Conservation (phyloP, 2,329 filamentous ascomycete genomes). For the Colletotrichum endophyticum region DNA sequence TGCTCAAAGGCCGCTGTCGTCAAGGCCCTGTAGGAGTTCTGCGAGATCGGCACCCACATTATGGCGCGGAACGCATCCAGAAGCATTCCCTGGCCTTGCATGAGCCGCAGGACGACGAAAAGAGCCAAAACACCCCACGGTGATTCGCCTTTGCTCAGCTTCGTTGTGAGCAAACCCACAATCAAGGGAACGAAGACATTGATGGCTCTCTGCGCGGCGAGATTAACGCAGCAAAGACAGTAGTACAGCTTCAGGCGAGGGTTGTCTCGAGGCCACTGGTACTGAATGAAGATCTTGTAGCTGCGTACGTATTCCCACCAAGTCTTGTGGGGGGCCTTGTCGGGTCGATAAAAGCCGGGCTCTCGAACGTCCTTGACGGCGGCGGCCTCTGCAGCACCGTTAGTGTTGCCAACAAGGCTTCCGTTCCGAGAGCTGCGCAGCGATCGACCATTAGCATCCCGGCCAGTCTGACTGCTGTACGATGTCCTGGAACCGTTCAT, state of each 20-base stretch:
- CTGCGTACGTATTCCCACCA: conserved; percentile 97
- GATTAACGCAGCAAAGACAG: conserved; percentile 79
- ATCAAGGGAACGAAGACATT: conserved; percentile 87
- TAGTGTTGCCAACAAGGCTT: conserved; percentile 32
- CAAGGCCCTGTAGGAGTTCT: conserved; percentile 94
- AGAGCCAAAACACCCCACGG: conserved; percentile 72
- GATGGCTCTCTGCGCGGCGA: conserved; percentile 80
- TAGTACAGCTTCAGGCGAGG: conserved; percentile 76
- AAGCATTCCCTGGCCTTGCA: conserved; percentile 89
- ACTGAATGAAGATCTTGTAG: conserved; percentile 94
- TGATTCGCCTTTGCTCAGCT: conserved; percentile 57
- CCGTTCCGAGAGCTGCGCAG: conserved; percentile 23
- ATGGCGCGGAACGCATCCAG: conserved; percentile 82
- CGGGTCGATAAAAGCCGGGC: conserved; percentile 87
- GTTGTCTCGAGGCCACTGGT: conserved; percentile 91
- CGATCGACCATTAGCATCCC: conserved; percentile 13
- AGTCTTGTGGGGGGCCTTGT: conserved; percentile 82
- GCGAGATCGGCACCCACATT: conserved; percentile 95
- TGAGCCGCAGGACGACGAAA: conserved; percentile 78
- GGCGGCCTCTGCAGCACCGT: conserved; percentile 45
- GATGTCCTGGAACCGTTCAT: conserved; percentile 49
- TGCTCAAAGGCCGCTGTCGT: conserved; percentile 97
- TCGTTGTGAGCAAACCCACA: conserved; percentile 79
- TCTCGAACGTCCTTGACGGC: conserved; percentile 59
- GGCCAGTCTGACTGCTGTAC: conserved; percentile 38